Base-by-base conservation (phyloP, 192 early-diverging fungal species). In the Mycoemilia scoparia region DNA sequence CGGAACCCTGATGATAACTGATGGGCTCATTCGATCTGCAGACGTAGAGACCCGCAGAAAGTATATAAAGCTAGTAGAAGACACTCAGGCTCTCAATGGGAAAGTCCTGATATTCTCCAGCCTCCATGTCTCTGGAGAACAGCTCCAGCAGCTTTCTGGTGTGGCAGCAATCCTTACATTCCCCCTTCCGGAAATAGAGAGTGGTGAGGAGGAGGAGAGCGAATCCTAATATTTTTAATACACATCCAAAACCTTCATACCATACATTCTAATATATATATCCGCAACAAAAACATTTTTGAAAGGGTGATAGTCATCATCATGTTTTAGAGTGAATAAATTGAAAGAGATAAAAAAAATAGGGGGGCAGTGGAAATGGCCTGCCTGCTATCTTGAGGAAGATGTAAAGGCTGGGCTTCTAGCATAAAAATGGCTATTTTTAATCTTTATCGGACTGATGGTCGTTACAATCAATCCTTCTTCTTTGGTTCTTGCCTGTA, bases 71-170 rank as follows among this genome's bases (percentile, higher is more conserved):
- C 64, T 98, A 25, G 87, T 93, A 2, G 88, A 96, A 50, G 55
- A 65, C 20, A 77, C 84, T 1, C 67, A 80, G 43, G 64, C 64
- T 6, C 51, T 52, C 4, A 83, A 79, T 14, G 88, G 84, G 8
- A 70, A 72, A 20, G 81, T 85, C 4, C 65, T 80, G 43, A 69
- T 98, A 7, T 90, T 93, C 47, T 93, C 89, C 10, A 82, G 81
- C 36, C 49, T 93, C 35, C 95, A 98, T 47, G 82, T 85, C 0
- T 86, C 86, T 1, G 95, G 95, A 36, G 95, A 98, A 61, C 86
- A 93, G 54, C 65, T 98, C 9, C 77, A 73, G 44, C 87, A 93
- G 58, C 57, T 98, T 24, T 79, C 88, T 12, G 95, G 95, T 16
- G 82, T 98, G 4, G 95, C 95, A 7, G 86, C 87, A 3, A 84